Evolutionary conservation across 140 eudicot species (phyloP), one percentile per base, ranked within the genome.

Genomic region (Ambrosia hybrid): DNA sequence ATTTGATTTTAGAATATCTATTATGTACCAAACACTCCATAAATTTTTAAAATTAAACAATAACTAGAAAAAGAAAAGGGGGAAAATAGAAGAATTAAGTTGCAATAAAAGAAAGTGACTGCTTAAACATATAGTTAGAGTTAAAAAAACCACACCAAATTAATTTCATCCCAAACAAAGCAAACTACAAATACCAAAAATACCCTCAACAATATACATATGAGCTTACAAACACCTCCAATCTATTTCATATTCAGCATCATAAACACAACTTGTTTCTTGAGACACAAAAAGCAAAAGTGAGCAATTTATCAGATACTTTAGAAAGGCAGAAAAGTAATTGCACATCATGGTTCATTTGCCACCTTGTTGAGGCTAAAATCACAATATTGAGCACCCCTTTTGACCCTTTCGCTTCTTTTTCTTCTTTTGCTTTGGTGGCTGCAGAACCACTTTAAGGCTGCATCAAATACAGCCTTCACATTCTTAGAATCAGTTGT

Each of bases 391-490:
- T 6, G 91, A 65, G 78, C 97, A 91, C 71, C 77, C 95, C 75
- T 67, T 91, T 70, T 85, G 94, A 57, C 90, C 88, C 91, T 85
- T 89, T 81, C 89, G 78, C 85, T 89, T 92, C 96, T 89, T 92
- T 81, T 71, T 91, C 97, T 85, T 91, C 91, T 79, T 91, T 65
- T 86, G 98, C 83, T 92, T 92, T 3, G 98, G 98, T 30, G 98
- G 98, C 80, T 92, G 98, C 71, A 92, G 82, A 73, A 92, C 98
- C 75, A 92, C 89, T 81, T 89, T 92, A 34, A 92, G 57, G 98
- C 98, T 21, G 98, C 96, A 85, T 92, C 98, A n/a, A 92, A 92
- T n/a, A 92, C 98, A 63, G 90, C 95, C 85, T 92, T 92, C 84
- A 89, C 92, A 70, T 92, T 92, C 96, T 92, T 72, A 83, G 96